phyloP scores from a whole-genome alignment of 2,329 filamentous ascomycete species.

The Onygenales sp. region DNA sequence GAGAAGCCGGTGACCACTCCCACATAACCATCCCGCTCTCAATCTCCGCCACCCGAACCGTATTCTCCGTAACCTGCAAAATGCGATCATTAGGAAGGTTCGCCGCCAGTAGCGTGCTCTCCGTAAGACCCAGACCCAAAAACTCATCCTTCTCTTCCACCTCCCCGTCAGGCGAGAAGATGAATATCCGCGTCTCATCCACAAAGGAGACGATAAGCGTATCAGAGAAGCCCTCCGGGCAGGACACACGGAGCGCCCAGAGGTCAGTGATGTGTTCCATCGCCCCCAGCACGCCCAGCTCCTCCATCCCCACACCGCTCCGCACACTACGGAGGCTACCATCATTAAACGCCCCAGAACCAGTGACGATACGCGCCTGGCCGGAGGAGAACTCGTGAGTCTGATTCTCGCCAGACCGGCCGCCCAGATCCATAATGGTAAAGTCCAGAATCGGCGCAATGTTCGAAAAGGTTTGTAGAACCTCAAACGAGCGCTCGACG shows the following conservation, averaged over 20 bases:
- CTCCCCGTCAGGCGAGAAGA: slow-evolving; percentile 62
- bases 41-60: slow-evolving; percentile 49
- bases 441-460: slow-evolving; percentile 92
- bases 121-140: slow-evolving; percentile 57
- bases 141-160: slow-evolving; percentile 81
- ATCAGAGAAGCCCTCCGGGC: slow-evolving; percentile 44
- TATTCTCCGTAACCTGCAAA: slow-evolving; percentile 64
- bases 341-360: slow-evolving; percentile 81
- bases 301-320: slow-evolving; percentile 87
- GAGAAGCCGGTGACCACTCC: slow-evolving; percentile 33
- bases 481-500: slow-evolving; percentile 49
- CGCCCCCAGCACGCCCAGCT: slow-evolving; percentile 71
- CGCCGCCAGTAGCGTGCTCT: slow-evolving; percentile 61
- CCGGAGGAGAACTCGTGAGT: slow-evolving; percentile 91
- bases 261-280: slow-evolving; percentile 65
- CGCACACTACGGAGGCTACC: slow-evolving; percentile 82
- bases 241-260: slow-evolving; percentile 53
- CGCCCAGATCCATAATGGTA: slow-evolving; percentile 91
- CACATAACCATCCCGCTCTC: slow-evolving; percentile 38
- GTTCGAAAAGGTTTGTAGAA: slow-evolving; percentile 70
- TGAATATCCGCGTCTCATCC: slow-evolving; percentile 73
- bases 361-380: slow-evolving; percentile 85
- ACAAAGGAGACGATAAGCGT: slow-evolving; percentile 72
- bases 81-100: slow-evolving; percentile 56
- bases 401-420: slow-evolving; percentile 65